Percentiles rank a stretch among this genome's conserved stretches.
Conservation (phyloP, 352 stramenopile genomes). For the Thraustotheca clavata region DNA sequence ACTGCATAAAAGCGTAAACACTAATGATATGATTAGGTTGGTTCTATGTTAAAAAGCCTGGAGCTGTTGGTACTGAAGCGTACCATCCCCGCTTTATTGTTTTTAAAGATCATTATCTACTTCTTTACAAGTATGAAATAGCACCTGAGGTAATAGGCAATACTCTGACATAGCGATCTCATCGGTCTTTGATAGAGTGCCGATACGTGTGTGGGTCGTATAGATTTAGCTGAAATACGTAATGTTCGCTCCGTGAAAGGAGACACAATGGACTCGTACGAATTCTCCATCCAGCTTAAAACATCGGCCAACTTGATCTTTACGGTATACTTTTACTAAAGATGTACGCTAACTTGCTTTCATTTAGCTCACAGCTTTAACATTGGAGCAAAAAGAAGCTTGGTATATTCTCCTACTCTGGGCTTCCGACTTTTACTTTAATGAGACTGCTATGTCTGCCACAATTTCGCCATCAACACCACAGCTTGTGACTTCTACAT, state of each 20-base stretch:
- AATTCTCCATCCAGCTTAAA: slow-evolving; percentile 80
- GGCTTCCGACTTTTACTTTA: slow-evolving; percentile 80
- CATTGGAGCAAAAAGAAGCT: slow-evolving; percentile 74
- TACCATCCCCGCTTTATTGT: slow-evolving; percentile 83
- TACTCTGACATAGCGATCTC: slow-evolving; percentile 23
- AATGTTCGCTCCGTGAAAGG: slow-evolving; percentile 76
- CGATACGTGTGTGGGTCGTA: slow-evolving; percentile 42
- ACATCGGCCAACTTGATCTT: slow-evolving; percentile 61
- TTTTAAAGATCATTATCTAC: slow-evolving; percentile 58
- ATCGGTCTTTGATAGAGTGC: slow-evolving; percentile 32
- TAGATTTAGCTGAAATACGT: slow-evolving; percentile 69
- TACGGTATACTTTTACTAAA: slow-evolving; percentile 42
- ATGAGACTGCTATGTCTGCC: slow-evolving; percentile 8
- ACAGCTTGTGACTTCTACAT: background rate
- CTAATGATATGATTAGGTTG: slow-evolving; percentile 31
- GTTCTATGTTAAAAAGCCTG: slow-evolving; percentile 79
- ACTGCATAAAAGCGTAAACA: background rate
- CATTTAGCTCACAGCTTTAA: slow-evolving; percentile 60
- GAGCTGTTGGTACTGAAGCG: slow-evolving; percentile 47
- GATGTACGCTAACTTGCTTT: background rate
- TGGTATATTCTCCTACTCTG: slow-evolving; percentile 80
- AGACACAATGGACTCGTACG: slow-evolving; percentile 68
- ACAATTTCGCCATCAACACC: background rate
- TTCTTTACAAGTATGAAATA: slow-evolving; percentile 83
- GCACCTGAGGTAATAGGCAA: background rate